Base-by-base conservation (phyloP, 768 basidiomycete genomes). In the Naganishia friedmannii region DNA sequence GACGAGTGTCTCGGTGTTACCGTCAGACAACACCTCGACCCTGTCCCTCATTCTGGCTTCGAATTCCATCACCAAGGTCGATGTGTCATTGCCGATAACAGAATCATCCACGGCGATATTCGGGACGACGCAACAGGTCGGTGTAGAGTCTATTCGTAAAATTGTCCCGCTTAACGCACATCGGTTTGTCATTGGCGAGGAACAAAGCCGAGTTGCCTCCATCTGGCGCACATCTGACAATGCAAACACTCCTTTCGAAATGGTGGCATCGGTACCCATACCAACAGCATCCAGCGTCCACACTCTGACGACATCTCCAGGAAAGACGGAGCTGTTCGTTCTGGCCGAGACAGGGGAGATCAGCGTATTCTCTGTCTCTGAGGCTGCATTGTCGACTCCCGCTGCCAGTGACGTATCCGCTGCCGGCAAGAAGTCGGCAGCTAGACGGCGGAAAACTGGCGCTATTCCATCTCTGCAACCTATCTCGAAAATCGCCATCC, bases 261-360 rank as follows among this genome's bases (percentile, higher is more conserved):
- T 78, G 74, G 57, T 79, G 75, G 56, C 65, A 74, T 17, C 46
- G 67, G 17, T 71, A 74, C 34, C 75, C 65, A 23, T 66, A 65
- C 78, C 78, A 1, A 78, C 77, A 8, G 56, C 75, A 15, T 78
- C 78, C 7, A 74, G 76, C 23, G 76, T 76, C 4, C 80, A 81
- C 58, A 77, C 74, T 42, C 39, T 76, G 19, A 66, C 77, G 12
- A 12, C 53, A 1, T 69, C 55, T n/a, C 53, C 57, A 19, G 21
- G 17, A 51, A 29, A 29, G 5, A 66, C 46, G 15, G 67, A 71
- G 26, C 45, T 81, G 17, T 75, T 76, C 1, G 73, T 78, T 23
- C 66, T 79, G 26, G 78, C 79, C 53, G 48, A 65, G 8, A 77
- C 80, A 0, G 80, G 80, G 31, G 77, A 79, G 65, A 71, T 78